Evolutionary conservation across 805 yeast species (phyloP).

Genomic region (Kodamaea laetipori): DNA sequence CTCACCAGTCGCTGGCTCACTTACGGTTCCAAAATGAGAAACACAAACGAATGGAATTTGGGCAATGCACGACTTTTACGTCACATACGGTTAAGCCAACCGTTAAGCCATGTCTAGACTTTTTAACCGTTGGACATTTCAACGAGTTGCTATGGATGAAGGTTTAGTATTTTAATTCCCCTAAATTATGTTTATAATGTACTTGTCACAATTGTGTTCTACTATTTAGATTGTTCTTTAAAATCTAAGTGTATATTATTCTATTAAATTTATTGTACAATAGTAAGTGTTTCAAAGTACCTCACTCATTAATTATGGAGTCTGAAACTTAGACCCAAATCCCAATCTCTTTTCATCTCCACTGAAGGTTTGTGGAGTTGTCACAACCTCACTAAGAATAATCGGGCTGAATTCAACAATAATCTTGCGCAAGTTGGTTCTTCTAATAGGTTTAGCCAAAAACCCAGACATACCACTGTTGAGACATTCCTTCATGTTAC

Average conservation of each 20-base stretch:
- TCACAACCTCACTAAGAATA: constrained; percentile 33
- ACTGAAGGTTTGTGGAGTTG: constrained; percentile 34
- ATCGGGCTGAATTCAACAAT: constrained; percentile 48
- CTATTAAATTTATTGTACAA: no score
- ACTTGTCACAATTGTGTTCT: no score
- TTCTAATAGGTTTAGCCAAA: constrained; percentile 81
- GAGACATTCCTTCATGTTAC: constrained; percentile 81
- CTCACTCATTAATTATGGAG: background rate
- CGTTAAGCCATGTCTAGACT: no score
- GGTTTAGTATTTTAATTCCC: no score
- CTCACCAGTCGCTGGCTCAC: constrained; percentile 10
- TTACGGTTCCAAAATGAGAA: constrained; percentile 1
- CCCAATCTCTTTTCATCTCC: constrained; percentile 34
- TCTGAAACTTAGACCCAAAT: constrained; percentile 11
- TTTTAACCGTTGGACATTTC: no score
- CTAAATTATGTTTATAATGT: no score
- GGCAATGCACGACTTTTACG: constrained; percentile 6
- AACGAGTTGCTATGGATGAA: no score
- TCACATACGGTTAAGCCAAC: no score
- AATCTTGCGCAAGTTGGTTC: constrained; percentile 64
- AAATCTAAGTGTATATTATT: no score
- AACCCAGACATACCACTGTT: constrained; percentile 94
- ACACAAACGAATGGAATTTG: constrained; percentile 5
- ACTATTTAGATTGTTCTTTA: no score
- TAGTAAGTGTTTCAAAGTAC: no score